Evolutionary conservation across 1,284 basidiomycete genomes (phyloP), one percentile per base, ranked within the genome.

Genomic region (Rugosomyces carneus): DNA sequence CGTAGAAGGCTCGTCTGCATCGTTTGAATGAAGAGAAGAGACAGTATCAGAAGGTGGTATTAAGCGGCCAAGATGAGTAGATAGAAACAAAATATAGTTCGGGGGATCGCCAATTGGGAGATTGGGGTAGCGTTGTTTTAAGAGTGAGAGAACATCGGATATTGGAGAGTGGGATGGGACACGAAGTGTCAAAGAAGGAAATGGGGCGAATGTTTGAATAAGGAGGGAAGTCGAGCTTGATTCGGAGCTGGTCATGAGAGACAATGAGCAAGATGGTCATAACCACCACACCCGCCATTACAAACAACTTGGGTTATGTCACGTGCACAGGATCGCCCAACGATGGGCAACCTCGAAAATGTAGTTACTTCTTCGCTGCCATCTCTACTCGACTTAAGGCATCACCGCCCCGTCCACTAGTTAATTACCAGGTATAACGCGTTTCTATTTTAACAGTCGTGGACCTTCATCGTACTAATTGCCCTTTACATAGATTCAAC

Each of bases 131-230:
- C 78, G 77, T 26, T 71, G 65, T 31, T 70, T 62, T 24, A 88
- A 70, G 39, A 80, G 65, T 40, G 69, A 61, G 34, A 76, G 73
- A 19, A 89, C 63, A 40, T 72, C 68, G 10, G 67, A 62, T 10
- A 86, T 52, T 15, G 69, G 64, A 0, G 80, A 76, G 7, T 72
- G 64, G 0, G 71, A 66, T 0, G 81, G 74, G 0, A 82, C 71
- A 2, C 71, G 68, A 45, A 92, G 68, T 10, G 80, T 76, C 19
- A 90, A 66, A 1, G 86, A 82, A 0, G 83, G 76, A 62, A 89
- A 89, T 2, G 89, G 89, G 10, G 82, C 60, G 58, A 90, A 90
- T 1, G 86, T 71, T 7, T 84, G 80, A 52, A 91, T 72, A 51
- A 91, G 74, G 40, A 90, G 61, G 45, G 57, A 57, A 11, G 59